Base-by-base conservation (phyloP, 106 monocot species). In the Dendrobium nobile region DNA sequence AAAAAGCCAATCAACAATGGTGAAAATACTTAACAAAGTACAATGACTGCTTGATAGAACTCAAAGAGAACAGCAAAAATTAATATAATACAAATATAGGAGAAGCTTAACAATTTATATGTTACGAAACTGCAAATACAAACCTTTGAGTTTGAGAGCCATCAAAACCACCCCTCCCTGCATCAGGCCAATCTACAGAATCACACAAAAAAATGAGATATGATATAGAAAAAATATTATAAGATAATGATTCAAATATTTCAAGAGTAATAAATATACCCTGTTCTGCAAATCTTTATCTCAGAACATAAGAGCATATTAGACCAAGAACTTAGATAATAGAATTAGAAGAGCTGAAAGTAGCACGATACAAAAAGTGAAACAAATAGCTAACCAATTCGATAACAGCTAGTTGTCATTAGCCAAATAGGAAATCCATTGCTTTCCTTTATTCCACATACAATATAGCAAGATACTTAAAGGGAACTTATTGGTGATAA, bases 141-240 rank as follows among this genome's bases (percentile, higher is more conserved):
- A 48, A 76, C 76, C 76, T 45, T 45, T 76, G 76, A 76, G 45
- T 47, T 9, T 76, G 76, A 76, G 76, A 27, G 11, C 76, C 91
- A 78, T 77, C 81, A 72, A 78, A 83, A 37, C 80, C 89, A 72
- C 84, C 84, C 82, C 84, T 89, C 73, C 94, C 90, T 18, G 85
- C 78, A 76, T 92, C 94, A 72, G 78, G 77, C 92, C 87, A 90
- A 77, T 87, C 90, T 90, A 82, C 27, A 72, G 19, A 79, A 78
- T 78, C 40, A 44, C 0, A 56, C 7, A 83, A 56, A 77, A 42
- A 31, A 47, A 47, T 7, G 16, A 41, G 58, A 37, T 41, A 74
- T 44, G 13, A 44, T 20, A 42, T 42, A 78, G 4, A 19, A 1
- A 26, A 37, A 54, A 59, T 16, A 45, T 48, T 19, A 48, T 19